Percentiles rank a stretch among this genome's conserved stretches.
Evolutionary conservation across 257 asterid species (phyloP).

Genomic region (Avicennia marina): DNA sequence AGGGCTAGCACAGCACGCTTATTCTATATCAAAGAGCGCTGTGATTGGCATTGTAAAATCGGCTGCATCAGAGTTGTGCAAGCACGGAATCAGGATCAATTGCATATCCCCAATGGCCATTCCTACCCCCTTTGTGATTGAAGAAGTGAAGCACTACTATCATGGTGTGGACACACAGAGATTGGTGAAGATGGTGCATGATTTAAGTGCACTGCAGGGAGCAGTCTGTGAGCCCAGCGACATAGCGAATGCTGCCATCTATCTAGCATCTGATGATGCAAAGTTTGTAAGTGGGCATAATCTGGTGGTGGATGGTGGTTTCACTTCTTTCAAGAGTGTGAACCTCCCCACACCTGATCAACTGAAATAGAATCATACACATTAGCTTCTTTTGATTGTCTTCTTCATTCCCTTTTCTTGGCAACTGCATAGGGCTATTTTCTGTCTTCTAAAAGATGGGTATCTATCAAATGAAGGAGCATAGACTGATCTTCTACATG

Average conservation of each 20-base stretch:
- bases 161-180: slow-evolving; percentile 12
- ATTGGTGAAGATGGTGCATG: slow-evolving; percentile 28
- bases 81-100: slow-evolving; percentile 67
- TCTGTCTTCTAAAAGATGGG: not conserved
- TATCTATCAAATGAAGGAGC: not conserved
- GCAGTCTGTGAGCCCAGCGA: slow-evolving; percentile 41
- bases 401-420: not conserved
- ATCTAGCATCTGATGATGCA: slow-evolving; percentile 48
- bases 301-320: slow-evolving; percentile 58
- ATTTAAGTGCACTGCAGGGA: slow-evolving; percentile 36
- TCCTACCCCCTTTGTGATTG: slow-evolving; percentile 60
- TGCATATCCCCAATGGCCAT: slow-evolving; percentile 81
- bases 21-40: slow-evolving; percentile 59
- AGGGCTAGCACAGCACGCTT: slow-evolving; percentile 73
- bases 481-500: not conserved
- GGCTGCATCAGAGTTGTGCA: slow-evolving; percentile 56
- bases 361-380: too few species aligned
- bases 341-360: slow-evolving; percentile 30
- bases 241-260: slow-evolving; percentile 53
- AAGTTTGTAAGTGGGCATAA: slow-evolving; percentile 53
- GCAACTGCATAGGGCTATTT: not conserved
- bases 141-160: slow-evolving; percentile 33
- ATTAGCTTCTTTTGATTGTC: not conserved
- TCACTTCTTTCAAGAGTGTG: slow-evolving; percentile 35
- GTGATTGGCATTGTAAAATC: slow-evolving; percentile 66